Evolutionary conservation across 176 grass and related monocot species (phyloP).

Genomic region (Chrysopogon serrulatus): DNA sequence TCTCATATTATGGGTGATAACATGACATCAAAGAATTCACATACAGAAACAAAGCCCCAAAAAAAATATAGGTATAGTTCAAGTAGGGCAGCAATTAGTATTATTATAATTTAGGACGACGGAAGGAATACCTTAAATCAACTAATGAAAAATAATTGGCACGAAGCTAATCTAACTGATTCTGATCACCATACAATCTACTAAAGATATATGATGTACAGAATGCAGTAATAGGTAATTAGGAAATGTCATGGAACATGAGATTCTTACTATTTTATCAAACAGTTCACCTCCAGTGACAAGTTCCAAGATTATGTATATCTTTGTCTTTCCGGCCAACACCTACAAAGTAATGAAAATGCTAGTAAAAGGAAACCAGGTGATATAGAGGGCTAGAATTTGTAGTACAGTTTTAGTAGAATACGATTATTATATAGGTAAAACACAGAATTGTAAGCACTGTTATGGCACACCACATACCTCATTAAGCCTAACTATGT

Average conservation of each 20-base stretch:
- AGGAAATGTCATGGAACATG: neutral
- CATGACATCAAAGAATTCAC: neutral
- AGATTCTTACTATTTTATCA: slow-evolving; percentile 84
- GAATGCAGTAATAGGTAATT: neutral
- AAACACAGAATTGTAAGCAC: neutral
- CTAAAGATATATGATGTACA: neutral
- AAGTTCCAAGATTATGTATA: slow-evolving; percentile 99
- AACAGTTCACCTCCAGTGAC: slow-evolving; percentile 89
- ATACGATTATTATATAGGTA: neutral
- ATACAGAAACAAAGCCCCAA: neutral
- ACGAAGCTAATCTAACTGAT: neutral
- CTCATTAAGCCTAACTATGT: slow-evolving; percentile 88
- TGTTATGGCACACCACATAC: slow-evolving; percentile 48
- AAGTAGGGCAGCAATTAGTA: neutral
- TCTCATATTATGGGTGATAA: neutral
- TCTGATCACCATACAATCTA: neutral
- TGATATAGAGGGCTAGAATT: neutral
- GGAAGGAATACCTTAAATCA: neutral
- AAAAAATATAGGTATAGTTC: neutral
- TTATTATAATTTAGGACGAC: neutral
- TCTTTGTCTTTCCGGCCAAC: slow-evolving; percentile 78
- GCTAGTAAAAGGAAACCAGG: neutral
- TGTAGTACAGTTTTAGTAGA: neutral
- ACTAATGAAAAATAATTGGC: neutral
- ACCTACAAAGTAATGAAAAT: slow-evolving; percentile 54